Conservation (phyloP, 2,329 filamentous ascomycete genomes). For the Knoxdaviesia capensis region DNA sequence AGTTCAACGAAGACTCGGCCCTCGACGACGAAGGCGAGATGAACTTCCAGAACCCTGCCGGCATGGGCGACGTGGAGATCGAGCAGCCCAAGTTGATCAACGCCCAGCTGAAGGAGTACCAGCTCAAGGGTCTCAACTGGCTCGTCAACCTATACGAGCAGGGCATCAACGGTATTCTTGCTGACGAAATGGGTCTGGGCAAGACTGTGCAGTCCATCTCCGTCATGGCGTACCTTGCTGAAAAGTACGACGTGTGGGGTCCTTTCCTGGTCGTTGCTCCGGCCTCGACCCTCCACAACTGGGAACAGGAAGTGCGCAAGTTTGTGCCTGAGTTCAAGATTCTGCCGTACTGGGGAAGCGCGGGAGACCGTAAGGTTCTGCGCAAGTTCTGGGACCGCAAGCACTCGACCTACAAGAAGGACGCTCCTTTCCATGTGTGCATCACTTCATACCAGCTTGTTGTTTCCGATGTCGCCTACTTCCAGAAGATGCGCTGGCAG, state of each 20-base stretch:
- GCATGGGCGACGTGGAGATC: constrained; percentile 82
- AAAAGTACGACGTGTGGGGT: constrained; percentile 96
- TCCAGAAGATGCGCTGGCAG: constrained; percentile 98
- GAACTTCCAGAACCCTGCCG: constrained; percentile 98
- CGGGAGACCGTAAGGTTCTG: constrained; percentile 82
- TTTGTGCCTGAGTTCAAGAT: constrained; percentile 94
- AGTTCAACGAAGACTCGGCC: constrained; percentile 59
- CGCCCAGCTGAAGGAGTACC: constrained; percentile 92
- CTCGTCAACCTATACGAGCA: constrained; percentile 97
- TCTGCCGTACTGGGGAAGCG: constrained; percentile 91
- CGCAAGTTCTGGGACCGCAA: constrained; percentile 99
- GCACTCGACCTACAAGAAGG: constrained; percentile 83
- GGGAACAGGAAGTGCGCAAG: constrained; percentile 92
- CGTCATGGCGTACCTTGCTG: constrained; percentile 95
- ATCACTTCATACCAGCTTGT: constrained; percentile 96
- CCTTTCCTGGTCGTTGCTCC: constrained; percentile 94
- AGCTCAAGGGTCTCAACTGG: constrained; percentile 98
- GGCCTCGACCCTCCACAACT: constrained; percentile 92
- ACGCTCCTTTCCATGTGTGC: constrained; percentile 87
- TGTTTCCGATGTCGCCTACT: constrained; percentile 88
- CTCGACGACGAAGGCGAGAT: constrained; percentile 89
- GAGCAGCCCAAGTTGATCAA: constrained; percentile 87
- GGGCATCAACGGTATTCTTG: constrained; percentile 96
- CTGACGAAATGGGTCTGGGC: constrained; percentile 98
- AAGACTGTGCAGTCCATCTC: constrained; percentile 99